Evolutionary conservation across 768 basidiomycete species (phyloP), one percentile per base, ranked within the genome.

Genomic region (Xanthoconium stramineum): DNA sequence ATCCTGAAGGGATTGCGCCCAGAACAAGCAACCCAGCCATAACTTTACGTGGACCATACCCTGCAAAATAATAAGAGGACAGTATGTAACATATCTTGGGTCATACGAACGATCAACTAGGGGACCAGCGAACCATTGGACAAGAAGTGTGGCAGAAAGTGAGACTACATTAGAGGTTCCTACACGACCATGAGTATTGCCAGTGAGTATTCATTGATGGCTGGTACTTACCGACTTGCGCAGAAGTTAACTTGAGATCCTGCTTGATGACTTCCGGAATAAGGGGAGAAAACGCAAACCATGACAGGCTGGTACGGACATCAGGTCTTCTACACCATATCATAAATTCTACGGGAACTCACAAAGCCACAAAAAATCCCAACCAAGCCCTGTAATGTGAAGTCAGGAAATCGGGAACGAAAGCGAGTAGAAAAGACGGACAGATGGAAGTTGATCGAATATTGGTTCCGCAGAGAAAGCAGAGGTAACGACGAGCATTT

Each of bases 231-330:
- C 72, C 77, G 28, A 84, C 74, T 67, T 84, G 73, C 6, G 65
- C 71, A 10, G 72, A 59, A 5, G 79, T 78, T 24, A 85, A 70
- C 2, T 76, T 68, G 55, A 85, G 74, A 67, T 85, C 83, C 28
- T 65, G 61, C 58, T 76, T 78, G 69, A 85, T 83, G 32, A 76
- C 80, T 10, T 81, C 79, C 0, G 82, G 80, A 36, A 83, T 76
- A 15, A 85, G 76, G 0, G 83, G 83, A n/a, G 83, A 74, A 61
- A 85, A 84, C 1, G 83, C 82, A 54, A 84, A 84, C 84, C 83
- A 79, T 1, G 73, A 72, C 29, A 75, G 50, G 43, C 74, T 75
- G 49, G 32, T 15, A 14, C 2, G 13, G 15, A 40, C 15, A 37
- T 15, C 28, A 24, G 40, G 30, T 24, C 38, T 24, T 36, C 45